Conservation (phyloP, 805 yeast genomes). For the Candida dajiaensis region DNA sequence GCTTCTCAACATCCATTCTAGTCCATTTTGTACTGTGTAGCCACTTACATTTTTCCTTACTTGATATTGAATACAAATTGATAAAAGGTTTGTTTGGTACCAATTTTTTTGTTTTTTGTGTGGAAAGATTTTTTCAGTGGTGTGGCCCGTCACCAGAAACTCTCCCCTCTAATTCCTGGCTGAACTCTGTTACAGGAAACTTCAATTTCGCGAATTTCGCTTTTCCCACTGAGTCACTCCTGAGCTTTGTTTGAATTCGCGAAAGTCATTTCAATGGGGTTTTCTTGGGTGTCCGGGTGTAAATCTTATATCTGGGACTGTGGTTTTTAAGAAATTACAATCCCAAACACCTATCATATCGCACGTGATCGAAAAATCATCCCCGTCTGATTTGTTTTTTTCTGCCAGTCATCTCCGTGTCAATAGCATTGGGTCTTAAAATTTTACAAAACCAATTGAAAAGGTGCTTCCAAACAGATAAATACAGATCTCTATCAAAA, state of each 20-base stretch:
- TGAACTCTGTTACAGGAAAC: too few species aligned
- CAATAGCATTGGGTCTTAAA: neutral
- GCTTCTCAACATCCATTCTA: neutral
- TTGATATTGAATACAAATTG: neutral
- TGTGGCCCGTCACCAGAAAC: neutral
- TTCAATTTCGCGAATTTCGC: neutral
- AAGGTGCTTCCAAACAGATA: neutral
- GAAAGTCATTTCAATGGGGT: neutral
- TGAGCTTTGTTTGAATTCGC: neutral
- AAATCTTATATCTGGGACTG: neutral
- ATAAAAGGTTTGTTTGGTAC: neutral
- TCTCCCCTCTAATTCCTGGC: too few species aligned
- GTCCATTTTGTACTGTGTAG: neutral
- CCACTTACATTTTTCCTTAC: neutral
- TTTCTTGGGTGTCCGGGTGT: neutral
- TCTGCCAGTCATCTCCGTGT: slow-evolving; percentile 3
- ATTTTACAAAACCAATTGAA: slow-evolving; percentile 1
- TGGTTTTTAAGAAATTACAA: neutral
- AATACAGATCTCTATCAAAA: neutral
- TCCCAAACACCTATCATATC: neutral
- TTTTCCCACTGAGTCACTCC: too few species aligned
- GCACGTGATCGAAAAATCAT: slow-evolving; percentile 1
- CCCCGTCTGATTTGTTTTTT: neutral
- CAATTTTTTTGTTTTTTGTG: neutral
- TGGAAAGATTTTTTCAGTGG: neutral